Conservation (phyloP, 176 grass and related monocot genomes). For the Carex parvula region DNA sequence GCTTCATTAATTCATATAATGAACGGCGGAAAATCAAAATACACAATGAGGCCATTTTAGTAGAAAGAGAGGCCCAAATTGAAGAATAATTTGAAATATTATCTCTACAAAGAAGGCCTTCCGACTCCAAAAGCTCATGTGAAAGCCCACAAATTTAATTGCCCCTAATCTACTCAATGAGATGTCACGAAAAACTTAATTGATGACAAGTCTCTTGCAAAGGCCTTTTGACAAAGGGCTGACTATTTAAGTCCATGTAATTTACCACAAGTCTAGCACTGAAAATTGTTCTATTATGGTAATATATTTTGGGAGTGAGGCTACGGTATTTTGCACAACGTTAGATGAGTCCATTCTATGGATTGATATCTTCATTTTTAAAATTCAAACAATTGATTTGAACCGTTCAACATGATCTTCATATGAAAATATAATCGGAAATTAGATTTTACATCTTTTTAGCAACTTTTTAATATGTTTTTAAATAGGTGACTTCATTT, state of each 20-base stretch:
- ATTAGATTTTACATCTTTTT: too few relatives aligned
- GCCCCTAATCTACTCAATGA: background rate
- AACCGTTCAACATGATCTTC: too few relatives aligned
- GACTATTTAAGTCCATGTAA: background rate
- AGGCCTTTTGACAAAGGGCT: background rate
- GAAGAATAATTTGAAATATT: background rate
- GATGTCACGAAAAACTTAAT: background rate
- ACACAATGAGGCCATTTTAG: background rate
- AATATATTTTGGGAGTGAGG: background rate
- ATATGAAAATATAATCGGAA: too few relatives aligned
- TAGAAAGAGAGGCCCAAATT: background rate
- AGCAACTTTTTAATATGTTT: too few relatives aligned
- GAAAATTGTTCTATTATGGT: background rate
- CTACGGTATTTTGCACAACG: too few relatives aligned
- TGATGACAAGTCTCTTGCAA: background rate
- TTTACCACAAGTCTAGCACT: background rate
- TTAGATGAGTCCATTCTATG: too few relatives aligned
- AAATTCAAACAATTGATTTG: too few relatives aligned
- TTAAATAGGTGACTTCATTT: too few relatives aligned
- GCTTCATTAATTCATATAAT: background rate
- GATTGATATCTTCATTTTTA: too few relatives aligned
- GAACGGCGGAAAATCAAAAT: background rate
- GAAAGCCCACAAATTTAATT: background rate
- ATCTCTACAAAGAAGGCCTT: background rate
- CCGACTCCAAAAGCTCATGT: background rate